Evolutionary conservation across 2,329 filamentous ascomycete genomes (phyloP).

Genomic region (Aphanocladium album): DNA sequence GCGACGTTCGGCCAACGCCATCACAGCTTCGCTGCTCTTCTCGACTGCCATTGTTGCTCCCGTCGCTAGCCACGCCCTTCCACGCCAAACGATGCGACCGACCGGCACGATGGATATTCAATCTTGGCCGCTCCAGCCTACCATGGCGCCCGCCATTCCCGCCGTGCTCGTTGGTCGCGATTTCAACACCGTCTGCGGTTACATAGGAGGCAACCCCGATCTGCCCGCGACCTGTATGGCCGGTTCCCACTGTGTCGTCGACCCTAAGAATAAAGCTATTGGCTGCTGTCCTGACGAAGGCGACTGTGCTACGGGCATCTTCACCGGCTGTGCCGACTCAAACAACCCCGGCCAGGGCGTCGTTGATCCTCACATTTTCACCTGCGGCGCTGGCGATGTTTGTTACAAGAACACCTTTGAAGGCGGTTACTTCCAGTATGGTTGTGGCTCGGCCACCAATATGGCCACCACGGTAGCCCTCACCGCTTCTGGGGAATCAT

Average conservation of each 20-base stretch:
- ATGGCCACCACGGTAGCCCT: slow-evolving; percentile 45
- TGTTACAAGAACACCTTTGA: slow-evolving; percentile 53
- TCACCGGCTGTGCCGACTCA: slow-evolving; percentile 51
- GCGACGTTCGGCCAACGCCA: neutral
- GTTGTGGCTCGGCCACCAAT: slow-evolving; percentile 46
- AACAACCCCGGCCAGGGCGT: slow-evolving; percentile 45
- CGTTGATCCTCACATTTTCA: slow-evolving; percentile 52
- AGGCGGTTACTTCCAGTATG: slow-evolving; percentile 52
- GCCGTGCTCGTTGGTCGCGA: slow-evolving; percentile 36
- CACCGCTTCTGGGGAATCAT: slow-evolving; percentile 37
- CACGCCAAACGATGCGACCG: slow-evolving; percentile 28
- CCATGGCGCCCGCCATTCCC: slow-evolving; percentile 34
- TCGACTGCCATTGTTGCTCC: slow-evolving; percentile 23
- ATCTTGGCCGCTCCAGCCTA: slow-evolving; percentile 32
- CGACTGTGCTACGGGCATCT: slow-evolving; percentile 50
- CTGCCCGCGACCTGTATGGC: slow-evolving; percentile 53
- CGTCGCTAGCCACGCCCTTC: slow-evolving; percentile 25
- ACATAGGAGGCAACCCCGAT: slow-evolving; percentile 45
- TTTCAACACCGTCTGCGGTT: slow-evolving; percentile 54
- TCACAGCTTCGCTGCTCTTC: slow-evolving; percentile 17
- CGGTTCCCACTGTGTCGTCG: slow-evolving; percentile 55
- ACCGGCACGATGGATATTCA: slow-evolving; percentile 25
- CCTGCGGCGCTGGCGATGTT: slow-evolving; percentile 45
- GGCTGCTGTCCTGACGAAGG: slow-evolving; percentile 52
- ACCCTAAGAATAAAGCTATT: slow-evolving; percentile 43